These are phyloP conservation scores for Xylogone sp. DNA, from an alignment of 2,329 filamentous ascomycete genomes.

Conservation along the genomic window DNA sequence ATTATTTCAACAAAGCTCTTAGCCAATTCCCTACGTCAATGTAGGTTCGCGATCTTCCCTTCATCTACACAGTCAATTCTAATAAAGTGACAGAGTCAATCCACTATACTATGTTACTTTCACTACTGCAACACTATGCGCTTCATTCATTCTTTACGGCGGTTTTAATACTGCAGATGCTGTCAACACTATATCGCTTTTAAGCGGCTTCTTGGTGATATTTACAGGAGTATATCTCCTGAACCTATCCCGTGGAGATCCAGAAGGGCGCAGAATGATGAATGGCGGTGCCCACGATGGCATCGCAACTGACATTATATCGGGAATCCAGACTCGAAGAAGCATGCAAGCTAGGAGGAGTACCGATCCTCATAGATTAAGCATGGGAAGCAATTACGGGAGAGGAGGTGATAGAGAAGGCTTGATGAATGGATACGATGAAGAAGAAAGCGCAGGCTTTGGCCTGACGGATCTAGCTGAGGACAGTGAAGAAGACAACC, in stretches of 20 bases:
- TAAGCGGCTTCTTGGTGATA: conserved; percentile 91
- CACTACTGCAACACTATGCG: conserved; percentile 88
- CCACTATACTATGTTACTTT: conserved; percentile 94
- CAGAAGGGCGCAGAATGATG: conserved; percentile 68
- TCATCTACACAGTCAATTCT: conserved; percentile 5
- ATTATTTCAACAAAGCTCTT: conserved; percentile 98
- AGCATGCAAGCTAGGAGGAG: conserved; percentile 90
- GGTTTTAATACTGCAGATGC: conserved; percentile 94
- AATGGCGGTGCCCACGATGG: conserved; percentile 64
- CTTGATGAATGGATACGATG: conserved; percentile 84
- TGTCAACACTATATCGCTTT: conserved; percentile 86
- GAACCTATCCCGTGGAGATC: conserved; percentile 90
- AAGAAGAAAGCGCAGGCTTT: conserved; percentile 71
- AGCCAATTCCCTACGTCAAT: conserved; percentile 97
- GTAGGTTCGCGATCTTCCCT: conserved; percentile 48
- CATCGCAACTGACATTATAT: conserved; percentile 87
- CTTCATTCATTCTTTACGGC: conserved; percentile 92
- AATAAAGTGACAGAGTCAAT: conserved; percentile 51
- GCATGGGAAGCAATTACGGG: conserved; percentile 57
- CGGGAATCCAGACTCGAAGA: conserved; percentile 81
- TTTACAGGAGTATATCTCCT: conserved; percentile 94
- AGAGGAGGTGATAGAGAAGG: conserved; percentile 67
- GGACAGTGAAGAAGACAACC: conserved; percentile 63
- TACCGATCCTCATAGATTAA: conserved; percentile 54
- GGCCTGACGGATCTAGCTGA: conserved; percentile 76